Base-by-base conservation (phyloP, 495 filamentous ascomycete genomes). In the Xylaria nigripes region DNA sequence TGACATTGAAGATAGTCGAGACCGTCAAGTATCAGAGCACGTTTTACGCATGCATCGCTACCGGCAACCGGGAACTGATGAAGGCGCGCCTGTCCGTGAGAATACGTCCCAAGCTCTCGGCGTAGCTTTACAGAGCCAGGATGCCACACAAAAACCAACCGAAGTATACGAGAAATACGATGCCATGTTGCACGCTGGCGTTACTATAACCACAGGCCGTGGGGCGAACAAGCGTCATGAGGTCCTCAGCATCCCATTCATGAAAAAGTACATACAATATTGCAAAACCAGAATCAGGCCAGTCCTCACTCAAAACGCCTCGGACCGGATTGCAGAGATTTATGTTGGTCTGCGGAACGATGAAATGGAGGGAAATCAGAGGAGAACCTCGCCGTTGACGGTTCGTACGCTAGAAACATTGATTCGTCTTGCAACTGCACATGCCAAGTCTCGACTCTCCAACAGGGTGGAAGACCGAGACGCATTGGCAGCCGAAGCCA, bases 261-360 rank as follows among this genome's bases (percentile, higher is more conserved):
- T 99, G 72, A 97, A 97, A 77, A 99, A 99, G 71, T 99, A 96
- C 68, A 90, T 99, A 55, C 93, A 99, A 67, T 99, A 99, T 68
- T 91, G 94, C 60, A 97, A 97, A 72, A 85, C 83, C 24, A 76
- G 93, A 66, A 80, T 96, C 61, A 92, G 90, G 81, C 93, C 93
- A 4, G 76, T 94, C 22, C 72, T 99, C 51, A 96, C 94, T 15
- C 91, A 92, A 65, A 90, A 89, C 24, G 93, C 94, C 9, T 87
- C 90, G 36, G 87, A 96, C 61, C 87, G 94, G 59, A 94, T 97
- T 63, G 84, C 92, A 46, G 79, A 86, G 15, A 87, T 90, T n/a
- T 99, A 96, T 70, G 91, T 91, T 23, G 86, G 87, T 19, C 81
- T 99, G 8, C 81, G 93, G 45, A 99, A 99, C 67, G 94, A 99